Evolutionary conservation across 2,329 filamentous ascomycete species (phyloP).

Genomic region (Calonectria henricotiae): DNA sequence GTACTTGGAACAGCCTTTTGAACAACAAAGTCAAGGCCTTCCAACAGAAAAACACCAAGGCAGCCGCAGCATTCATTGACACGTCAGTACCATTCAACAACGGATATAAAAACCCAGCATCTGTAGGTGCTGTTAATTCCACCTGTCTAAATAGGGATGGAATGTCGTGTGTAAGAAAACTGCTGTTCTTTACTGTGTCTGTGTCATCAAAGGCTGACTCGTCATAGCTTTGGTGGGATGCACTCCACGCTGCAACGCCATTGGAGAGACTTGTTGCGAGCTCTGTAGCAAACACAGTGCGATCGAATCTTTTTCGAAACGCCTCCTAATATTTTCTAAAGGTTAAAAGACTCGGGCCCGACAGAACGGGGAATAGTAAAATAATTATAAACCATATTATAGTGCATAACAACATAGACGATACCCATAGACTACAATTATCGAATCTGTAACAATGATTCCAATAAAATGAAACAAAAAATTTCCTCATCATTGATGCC

Average conservation of each 20-base stretch:
- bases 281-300: neutral
- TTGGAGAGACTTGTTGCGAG: neutral
- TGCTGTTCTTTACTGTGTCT: too few relatives aligned
- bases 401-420: too few relatives aligned
- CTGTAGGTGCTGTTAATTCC: neutral
- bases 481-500: too few relatives aligned
- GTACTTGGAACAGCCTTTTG: neutral
- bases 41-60: neutral
- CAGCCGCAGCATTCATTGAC: neutral
- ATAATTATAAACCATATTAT: too few relatives aligned
- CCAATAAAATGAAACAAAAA: too few relatives aligned
- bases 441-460: too few relatives aligned
- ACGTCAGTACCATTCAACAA: neutral
- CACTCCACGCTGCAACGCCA: neutral
- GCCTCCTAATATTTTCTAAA: neutral
- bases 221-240: neutral
- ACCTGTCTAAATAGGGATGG: neutral
- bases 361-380: too few relatives aligned
- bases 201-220: neutral
- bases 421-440: too few relatives aligned
- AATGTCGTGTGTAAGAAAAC: neutral
- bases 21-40: neutral
- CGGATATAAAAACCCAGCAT: neutral
- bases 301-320: neutral
- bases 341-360: neutral